These are phyloP conservation scores for Aspergillus sparsus DNA, from an alignment of 495 filamentous ascomycete genomes.

Conservation along the genomic window DNA sequence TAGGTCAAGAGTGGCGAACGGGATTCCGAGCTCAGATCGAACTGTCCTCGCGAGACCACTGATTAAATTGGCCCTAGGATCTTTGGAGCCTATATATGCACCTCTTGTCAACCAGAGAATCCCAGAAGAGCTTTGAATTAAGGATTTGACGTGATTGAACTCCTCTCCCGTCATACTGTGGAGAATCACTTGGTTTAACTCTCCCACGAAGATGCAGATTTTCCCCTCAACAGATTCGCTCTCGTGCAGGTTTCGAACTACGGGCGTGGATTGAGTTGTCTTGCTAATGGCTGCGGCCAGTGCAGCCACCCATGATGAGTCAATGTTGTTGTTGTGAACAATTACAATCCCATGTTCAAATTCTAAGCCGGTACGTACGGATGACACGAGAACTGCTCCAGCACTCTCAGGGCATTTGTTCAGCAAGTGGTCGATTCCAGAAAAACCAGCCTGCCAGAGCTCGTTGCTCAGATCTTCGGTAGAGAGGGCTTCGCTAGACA, in stretches of 20 bases:
- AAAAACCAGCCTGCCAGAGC: background rate
- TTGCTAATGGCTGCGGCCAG: background rate
- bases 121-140: background rate
- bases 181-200: background rate
- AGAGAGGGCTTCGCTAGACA: too few species aligned
- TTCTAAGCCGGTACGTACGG: background rate
- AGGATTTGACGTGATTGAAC: background rate
- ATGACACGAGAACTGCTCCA: background rate
- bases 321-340: background rate
- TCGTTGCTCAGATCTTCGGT: background rate
- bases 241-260: background rate
- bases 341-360: background rate
- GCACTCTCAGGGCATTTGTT: background rate
- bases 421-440: background rate
- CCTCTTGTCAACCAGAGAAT: background rate
- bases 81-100: background rate
- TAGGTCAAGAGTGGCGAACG: background rate
- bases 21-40: background rate
- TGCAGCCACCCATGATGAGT: background rate
- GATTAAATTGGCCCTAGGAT: background rate
- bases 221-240: background rate
- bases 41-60: background rate
- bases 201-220: conserved; percentile 5
- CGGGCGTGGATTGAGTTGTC: background rate
- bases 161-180: background rate